Evolutionary conservation across 805 yeast genomes (phyloP).

Genomic region (Debaryomyces maramus): DNA sequence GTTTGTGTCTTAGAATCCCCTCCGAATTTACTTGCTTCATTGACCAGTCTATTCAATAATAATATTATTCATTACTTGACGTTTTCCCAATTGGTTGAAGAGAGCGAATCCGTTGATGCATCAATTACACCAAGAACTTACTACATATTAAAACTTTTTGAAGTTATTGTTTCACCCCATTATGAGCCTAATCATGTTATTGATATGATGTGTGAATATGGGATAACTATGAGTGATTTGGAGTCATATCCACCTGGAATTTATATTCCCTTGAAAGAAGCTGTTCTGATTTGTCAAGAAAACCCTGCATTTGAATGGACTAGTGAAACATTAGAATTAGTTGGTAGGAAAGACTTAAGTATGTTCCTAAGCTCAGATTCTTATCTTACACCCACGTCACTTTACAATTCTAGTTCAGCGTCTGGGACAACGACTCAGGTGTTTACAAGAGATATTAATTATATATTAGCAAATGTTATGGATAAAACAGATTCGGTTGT

Average conservation of each 20-base stretch:
- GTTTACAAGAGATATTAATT: conserved; percentile 35
- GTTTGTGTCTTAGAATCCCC: conserved; percentile 52
- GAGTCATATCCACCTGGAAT: conserved; percentile 78
- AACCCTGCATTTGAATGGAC: conserved; percentile 51
- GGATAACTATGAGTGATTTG: conserved; percentile 50
- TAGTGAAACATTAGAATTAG: conserved; percentile 48
- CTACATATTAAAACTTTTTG: conserved; percentile 59
- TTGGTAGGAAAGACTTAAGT: conserved; percentile 68
- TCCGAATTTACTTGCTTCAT: conserved; percentile 58
- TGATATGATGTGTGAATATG: conserved; percentile 59
- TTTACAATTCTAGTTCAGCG: conserved; percentile 1
- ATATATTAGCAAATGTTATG: conserved; percentile 38
- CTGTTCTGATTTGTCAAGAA: conserved; percentile 54
- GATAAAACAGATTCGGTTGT: conserved; percentile 44
- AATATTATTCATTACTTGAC: conserved; percentile 56
- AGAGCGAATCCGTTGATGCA: conserved; percentile 57
- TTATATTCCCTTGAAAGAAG: conserved; percentile 63
- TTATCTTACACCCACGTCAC: conserved; percentile 7
- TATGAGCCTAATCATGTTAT: conserved; percentile 56
- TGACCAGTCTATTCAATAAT: conserved; percentile 48
- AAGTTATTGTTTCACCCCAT: conserved; percentile 55
- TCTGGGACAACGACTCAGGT: background rate
- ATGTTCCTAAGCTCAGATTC: conserved; percentile 23
- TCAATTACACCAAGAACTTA: conserved; percentile 66
- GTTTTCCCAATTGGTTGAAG: conserved; percentile 68